Base-by-base conservation (phyloP, 345 rosid species). In the Theobroma cacao region DNA sequence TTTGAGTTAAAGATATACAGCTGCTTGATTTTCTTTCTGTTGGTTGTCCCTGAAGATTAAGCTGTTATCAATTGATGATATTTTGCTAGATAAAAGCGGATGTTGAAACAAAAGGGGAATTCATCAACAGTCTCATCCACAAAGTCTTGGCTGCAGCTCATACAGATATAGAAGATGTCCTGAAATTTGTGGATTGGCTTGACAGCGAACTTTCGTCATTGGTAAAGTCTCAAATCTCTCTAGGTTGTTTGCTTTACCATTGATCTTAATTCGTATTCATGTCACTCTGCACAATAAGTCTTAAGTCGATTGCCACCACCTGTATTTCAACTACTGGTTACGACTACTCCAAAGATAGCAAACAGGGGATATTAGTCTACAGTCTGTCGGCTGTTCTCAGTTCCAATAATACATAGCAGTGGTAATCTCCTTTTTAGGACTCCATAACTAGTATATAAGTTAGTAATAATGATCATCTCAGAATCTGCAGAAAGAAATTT, bases 71-170 rank as follows among this genome's bases (percentile, higher is more conserved):
- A 63, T 59, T 36, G 48, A 75, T 62, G 58, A 67, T 61, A 71
- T 43, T 76, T 77, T 66, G 82, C 64, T 81, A 95, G 98, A 89
- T 95, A 81, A 95, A 87, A 85, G 86, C 92, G 0, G 98, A 95
- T 77, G 85, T 95, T 55, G 90, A 93, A 86, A 93, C 98, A 75
- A 92, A 89, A 69, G 98, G 95, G 15, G 95, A 89, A 28, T 89
- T 92, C 76, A 86, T 95, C 79, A 86, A 90, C 55, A 80, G 87
- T 80, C 93, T 95, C 77, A 92, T 90, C 88, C 86, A 84, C 67
- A 88, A 89, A 81, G 92, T 95, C 71, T 86, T 85, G 56, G 84
- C 87, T 78, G 87, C 93, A 62, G 87, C 91, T 68, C 93, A 80
- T 48, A 81, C 89, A 26, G 88, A 92, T 59, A 93, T 95, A 78